A percentile compares a stretch with the other conserved stretches of the same genome.
Conservation (phyloP, 192 early-diverging fungal species). For the Umbelopsis vinacea region DNA sequence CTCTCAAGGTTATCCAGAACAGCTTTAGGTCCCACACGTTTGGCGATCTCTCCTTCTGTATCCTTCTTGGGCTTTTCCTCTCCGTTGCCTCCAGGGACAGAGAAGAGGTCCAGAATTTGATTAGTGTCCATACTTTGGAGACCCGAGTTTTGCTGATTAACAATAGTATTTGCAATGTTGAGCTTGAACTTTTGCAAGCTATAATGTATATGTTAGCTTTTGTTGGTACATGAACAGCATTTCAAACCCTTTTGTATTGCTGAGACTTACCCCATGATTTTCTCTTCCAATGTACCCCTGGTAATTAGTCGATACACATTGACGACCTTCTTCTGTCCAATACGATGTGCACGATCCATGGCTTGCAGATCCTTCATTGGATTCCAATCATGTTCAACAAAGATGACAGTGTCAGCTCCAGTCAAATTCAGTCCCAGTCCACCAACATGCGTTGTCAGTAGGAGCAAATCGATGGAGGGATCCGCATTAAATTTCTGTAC, state of each 20-base stretch:
- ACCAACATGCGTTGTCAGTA: slow-evolving; percentile 96
- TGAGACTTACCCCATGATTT: slow-evolving; percentile 91
- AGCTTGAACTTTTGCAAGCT: slow-evolving; percentile 97
- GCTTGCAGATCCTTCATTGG: slow-evolving; percentile 99
- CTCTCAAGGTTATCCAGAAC: slow-evolving; percentile 78
- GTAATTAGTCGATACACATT: slow-evolving; percentile 99
- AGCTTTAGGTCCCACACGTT: slow-evolving; percentile 55
- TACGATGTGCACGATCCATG: slow-evolving; percentile 98
- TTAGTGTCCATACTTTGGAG: slow-evolving; percentile 95
- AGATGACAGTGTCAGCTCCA: slow-evolving; percentile 99
- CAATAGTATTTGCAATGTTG: slow-evolving; percentile 93
- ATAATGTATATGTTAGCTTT: slow-evolving; percentile 1
- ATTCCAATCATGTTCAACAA: slow-evolving; percentile 99
- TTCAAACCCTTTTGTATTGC: too few species aligned
- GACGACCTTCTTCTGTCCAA: slow-evolving; percentile 96
- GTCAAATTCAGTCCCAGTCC: slow-evolving; percentile 97
- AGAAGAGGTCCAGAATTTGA: slow-evolving; percentile 93
- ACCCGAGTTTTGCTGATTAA: slow-evolving; percentile 96
- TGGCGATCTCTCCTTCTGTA: slow-evolving; percentile 14
- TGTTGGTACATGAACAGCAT: too few species aligned
- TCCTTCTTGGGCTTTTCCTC: slow-evolving; percentile 47
- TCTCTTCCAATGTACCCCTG: slow-evolving; percentile 96
- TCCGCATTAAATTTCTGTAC: slow-evolving; percentile 96
- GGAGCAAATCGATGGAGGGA: slow-evolving; percentile 91
- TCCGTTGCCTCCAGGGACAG: slow-evolving; percentile 60